phyloP scores from a whole-genome alignment of 2,329 filamentous ascomycete genomes.

The Chrysoporthe puriensis region DNA sequence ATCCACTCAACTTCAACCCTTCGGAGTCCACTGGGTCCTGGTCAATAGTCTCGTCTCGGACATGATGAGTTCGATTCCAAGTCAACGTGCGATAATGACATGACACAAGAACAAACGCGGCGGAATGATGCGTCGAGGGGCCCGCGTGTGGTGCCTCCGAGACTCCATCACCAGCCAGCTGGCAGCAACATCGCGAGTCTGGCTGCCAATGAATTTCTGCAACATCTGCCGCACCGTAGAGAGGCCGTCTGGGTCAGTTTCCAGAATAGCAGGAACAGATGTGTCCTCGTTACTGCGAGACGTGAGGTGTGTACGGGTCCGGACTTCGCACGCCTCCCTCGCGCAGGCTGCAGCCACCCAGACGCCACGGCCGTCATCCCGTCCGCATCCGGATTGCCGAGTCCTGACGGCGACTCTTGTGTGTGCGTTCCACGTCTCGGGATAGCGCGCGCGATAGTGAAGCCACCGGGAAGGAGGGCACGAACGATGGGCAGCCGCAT shows the following conservation, averaged over 20 bases:
- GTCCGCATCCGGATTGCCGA: constrained; percentile 11
- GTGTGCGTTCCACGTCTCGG: constrained; percentile 7
- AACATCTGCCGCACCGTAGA: background rate
- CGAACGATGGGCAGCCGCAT: constrained; percentile 20
- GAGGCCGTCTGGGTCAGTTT: background rate
- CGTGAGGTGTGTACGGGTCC: background rate
- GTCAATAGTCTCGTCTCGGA: constrained; percentile 18
- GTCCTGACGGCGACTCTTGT: background rate
- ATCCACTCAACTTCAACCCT: constrained; percentile 22
- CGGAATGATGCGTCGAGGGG: background rate
- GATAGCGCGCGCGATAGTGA: constrained; percentile 18
- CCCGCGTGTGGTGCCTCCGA: background rate
- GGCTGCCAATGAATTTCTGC: background rate
- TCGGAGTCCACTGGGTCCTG: constrained; percentile 15
- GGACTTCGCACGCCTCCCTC: background rate
- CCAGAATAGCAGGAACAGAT: background rate
- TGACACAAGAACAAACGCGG: background rate
- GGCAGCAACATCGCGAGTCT: background rate
- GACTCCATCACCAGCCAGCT: background rate
- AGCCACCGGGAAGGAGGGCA: constrained; percentile 22
- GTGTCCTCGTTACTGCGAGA: background rate
- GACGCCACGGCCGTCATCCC: constrained; percentile 16
- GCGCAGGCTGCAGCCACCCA: constrained; percentile 25
- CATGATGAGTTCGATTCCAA: background rate
- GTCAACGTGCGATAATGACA: background rate